Base-by-base conservation (phyloP, 768 basidiomycete genomes). In the Kwoniella europaea region DNA sequence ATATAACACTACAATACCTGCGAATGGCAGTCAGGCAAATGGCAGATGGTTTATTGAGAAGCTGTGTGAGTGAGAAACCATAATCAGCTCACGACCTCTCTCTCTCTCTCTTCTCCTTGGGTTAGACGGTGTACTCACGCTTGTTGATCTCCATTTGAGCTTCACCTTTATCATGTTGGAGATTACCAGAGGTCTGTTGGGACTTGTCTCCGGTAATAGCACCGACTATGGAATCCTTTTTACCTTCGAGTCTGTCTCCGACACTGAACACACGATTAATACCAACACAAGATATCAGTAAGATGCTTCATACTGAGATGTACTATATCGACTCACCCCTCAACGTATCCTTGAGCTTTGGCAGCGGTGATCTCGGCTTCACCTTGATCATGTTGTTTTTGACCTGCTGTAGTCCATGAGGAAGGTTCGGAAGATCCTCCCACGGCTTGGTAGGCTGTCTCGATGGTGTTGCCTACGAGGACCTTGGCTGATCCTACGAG, bases 321-420 rank as follows among this genome's bases (percentile, higher is more conserved):
- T 27, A 58, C 63, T 10, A 22, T 20, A 13, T 22, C 6, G 2
- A 69, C 78, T 73, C 63, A 78, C 76, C 82, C 82, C 73, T 82
- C 80, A 63, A 76, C 80, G 75, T 80, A 83, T n/a, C 76, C 76
- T 69, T 83, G 62, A 20, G 81, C 82, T 65, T 83, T 65, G 66
- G 80, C 82, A 60, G 82, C 82, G 53, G 78, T 81, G 76, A 83
- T 82, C 74, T 83, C 82, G 42, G 82, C 80, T 68, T 83, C 82
- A 43, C 82, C 82, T 72, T 77, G 67, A 61, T 76, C 81, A 73
- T 82, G 82, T 63, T 78, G 79, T 71, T 81, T 74, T 71, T 83
- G 76, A 20, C 82, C 82, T 35, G 72, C 71, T 43, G 79, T 83
- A 59, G 82, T 80, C 68, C 73, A 81, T 24, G 69, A 67, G 10